Conservation (phyloP, 352 stramenopile species). For the Phytophthora macrochlamydospora region DNA sequence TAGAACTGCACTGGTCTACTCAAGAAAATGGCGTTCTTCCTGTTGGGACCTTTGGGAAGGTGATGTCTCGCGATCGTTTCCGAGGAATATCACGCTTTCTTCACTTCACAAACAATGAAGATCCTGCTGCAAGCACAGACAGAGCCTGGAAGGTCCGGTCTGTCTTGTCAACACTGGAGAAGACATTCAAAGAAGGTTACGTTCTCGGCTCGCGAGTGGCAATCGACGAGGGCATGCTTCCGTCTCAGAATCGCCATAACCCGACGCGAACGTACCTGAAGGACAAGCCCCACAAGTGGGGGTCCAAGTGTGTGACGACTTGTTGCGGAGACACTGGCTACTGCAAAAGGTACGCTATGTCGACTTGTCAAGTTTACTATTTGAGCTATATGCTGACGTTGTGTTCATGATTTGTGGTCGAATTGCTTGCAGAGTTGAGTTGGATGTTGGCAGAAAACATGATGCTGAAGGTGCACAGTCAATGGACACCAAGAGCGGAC, state of each 20-base stretch:
- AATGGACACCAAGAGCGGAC: slow-evolving; percentile 8
- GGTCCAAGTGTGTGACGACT: slow-evolving; percentile 8
- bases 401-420: neutral
- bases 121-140: too few species aligned
- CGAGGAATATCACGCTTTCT: neutral
- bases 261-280: slow-evolving; percentile 7
- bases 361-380: neutral
- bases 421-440: neutral
- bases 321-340: slow-evolving; percentile 14
- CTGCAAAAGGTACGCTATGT: slow-evolving; percentile 15
- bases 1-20: slow-evolving; percentile 8
- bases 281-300: slow-evolving; percentile 10
- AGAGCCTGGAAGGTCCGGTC: too few species aligned
- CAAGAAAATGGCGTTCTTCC: neutral
- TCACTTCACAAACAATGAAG: too few species aligned
- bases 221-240: slow-evolving; percentile 17
- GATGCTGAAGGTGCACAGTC: neutral
- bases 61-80: slow-evolving; percentile 2
- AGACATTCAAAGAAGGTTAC: slow-evolving; percentile 13
- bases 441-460: slow-evolving; percentile 4
- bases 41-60: slow-evolving; percentile 3
- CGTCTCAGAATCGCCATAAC: slow-evolving; percentile 8
- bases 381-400: neutral
- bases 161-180: slow-evolving; percentile 1
- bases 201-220: neutral